phyloP scores from a whole-genome alignment of 169 alveolate genomes.

The Cryptosporidium ryanae region DNA sequence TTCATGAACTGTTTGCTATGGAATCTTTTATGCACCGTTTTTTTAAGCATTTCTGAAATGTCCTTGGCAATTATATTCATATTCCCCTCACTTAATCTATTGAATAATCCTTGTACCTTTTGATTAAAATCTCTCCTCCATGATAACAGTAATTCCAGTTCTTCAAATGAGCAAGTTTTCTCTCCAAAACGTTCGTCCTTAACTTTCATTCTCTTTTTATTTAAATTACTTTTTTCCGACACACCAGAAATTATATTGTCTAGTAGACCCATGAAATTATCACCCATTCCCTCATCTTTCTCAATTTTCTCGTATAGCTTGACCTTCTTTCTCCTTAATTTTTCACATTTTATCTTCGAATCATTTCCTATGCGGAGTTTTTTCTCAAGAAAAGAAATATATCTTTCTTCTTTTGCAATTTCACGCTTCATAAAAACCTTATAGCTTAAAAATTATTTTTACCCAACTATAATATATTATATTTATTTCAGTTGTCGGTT shows the following conservation, averaged over 20 bases:
- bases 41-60: constrained; percentile 2
- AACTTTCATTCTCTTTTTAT: neutral
- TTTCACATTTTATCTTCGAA: neutral
- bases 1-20: neutral
- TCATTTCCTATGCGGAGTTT: constrained; percentile 20
- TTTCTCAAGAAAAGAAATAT: constrained; percentile 10
- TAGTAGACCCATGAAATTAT: constrained; percentile 36
- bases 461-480: no score
- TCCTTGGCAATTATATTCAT: constrained; percentile 41
- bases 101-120: constrained; percentile 46
- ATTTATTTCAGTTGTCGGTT: no score
- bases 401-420: constrained; percentile 8
- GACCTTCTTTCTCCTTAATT: neutral
- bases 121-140: constrained; percentile 15
- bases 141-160: neutral
- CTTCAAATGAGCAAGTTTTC: neutral
- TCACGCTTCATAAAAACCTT: neutral
- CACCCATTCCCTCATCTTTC: constrained; percentile 60
- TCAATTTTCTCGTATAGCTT: constrained; percentile 36
- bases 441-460: no score
- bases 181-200: neutral
- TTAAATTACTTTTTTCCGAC: neutral
- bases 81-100: constrained; percentile 71
- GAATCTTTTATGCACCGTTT: neutral
- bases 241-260: constrained; percentile 23